Base-by-base conservation (phyloP, 2,329 filamentous ascomycete species). In the Colletotrichum chrysophilum region DNA sequence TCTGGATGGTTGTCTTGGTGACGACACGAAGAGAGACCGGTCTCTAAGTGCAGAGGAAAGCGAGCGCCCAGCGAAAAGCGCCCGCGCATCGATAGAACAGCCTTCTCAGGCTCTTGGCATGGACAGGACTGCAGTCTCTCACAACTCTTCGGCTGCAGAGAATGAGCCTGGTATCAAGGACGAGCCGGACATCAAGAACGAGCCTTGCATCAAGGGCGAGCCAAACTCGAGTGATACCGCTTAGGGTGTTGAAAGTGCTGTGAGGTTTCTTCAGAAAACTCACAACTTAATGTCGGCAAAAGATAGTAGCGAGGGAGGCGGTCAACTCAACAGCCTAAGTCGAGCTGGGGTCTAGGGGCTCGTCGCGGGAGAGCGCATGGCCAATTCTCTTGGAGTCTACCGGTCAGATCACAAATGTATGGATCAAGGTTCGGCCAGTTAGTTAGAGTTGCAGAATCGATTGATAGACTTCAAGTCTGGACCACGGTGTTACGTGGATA, bases 391-490 rank as follows among this genome's bases (percentile, higher is more conserved):
- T 43, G 38, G 9, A 0, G 18, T 43, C 18, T 43, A 12, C 18
- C 2, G 38, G 38, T 12, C 38, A n/a, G 4, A 5, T 43, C 38
- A 43, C 38, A 6, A 43, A 43, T 9, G 4, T 5, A 43, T 43
- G 0, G 5, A 3, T n/a, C 38, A 43, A n/a, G 38, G 38, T 43
- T 43, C 0, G 10, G 38, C 0, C 38, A 1, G 38, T 43, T 0
- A 43, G 0, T n/a, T 0, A 43, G 8, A 10, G 0, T 43, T 43
- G 18, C 12, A n/a, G 9, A 0, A 6, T 43, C 2, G 18, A 43
- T 43, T 6, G 38, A 43, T 43, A 0, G 18, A 43, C 38, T 43
- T n/a, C 3, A 43, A n/a, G 18, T 43, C 38, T 43, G 38, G 38
- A 12, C 38, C 0, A 43, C 38, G 38, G 8, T 4, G 18, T n/a